Evolutionary conservation across 345 rosid genomes (phyloP).

Genomic region (Moringa oleifera): DNA sequence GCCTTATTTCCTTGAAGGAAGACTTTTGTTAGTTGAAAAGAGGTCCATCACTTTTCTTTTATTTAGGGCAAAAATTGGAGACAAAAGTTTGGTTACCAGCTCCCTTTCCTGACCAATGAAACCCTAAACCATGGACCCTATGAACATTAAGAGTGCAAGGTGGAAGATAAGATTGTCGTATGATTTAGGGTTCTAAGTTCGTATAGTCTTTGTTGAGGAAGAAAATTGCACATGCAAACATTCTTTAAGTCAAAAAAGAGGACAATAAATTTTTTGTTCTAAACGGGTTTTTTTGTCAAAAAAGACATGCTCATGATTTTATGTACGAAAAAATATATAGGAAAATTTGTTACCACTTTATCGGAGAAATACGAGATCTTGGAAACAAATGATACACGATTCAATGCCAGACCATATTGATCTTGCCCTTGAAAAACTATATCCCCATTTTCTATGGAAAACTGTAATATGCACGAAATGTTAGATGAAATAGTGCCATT

Average conservation of each 20-base stretch:
- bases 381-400: no score
- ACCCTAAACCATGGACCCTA: constrained; percentile 9
- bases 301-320: background rate
- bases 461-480: no score
- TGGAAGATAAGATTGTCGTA: background rate
- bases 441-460: no score
- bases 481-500: no score
- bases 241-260: background rate
- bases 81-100: constrained; percentile 49
- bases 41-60: constrained; percentile 19
- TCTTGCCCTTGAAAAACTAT: no score
- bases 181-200: no score
- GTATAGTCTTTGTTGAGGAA: no score
- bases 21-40: constrained; percentile 28
- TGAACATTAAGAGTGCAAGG: background rate
- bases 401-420: no score
- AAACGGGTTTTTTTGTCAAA: background rate
- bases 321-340: no score
- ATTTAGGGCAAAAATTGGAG: constrained; percentile 21
- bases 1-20: constrained; percentile 18
- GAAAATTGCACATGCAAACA: background rate
- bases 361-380: no score
- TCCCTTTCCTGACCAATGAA: constrained; percentile 35
- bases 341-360: no score
- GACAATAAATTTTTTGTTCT: background rate